Evolutionary conservation across 2,329 filamentous ascomycete genomes (phyloP), one percentile per base, ranked within the genome.

Genomic region (Aspergillus neotritici): DNA sequence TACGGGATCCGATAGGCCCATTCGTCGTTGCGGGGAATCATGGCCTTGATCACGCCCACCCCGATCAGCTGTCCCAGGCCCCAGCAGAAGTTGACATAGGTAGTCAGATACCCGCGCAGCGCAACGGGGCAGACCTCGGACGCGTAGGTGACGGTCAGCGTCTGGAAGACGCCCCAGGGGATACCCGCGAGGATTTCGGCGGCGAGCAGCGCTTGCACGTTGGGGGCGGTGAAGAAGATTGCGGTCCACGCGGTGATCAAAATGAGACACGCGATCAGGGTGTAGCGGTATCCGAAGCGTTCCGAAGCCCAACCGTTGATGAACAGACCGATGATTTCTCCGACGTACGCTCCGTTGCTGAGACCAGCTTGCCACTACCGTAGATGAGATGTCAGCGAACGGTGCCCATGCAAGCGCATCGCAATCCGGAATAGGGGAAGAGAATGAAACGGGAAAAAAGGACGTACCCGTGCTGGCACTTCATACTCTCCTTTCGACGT

Each of bases 1-100:
- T 74, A 77, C 0, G 74, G 74, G 44, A 77, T 75, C 2, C 71
- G 64, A 54, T 75, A 77, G 3, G 73, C 66, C 74, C 74, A 76
- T 49, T 76, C 55, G 42, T 74, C 73, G 2, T 59, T 41, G 17
- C 73, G 62, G 15, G 57, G 54, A 13, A 76, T 51, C 70, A 75
- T 72, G 12, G 66, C 60, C 53, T 68, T 71, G 51, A 77, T 72
- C 13, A 76, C 72, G 10, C 73, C 74, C 37, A 74, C 65, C 25
- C 72, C 73, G 47, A 76, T 73, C 14, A 75, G 53, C 49, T 76
- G 74, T 14, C 74, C 73, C 3, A 76, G 52, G 5, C 69, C 69
- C 67, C 68, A 71, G 52, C 68, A 71, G 46, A 69, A 68, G 40
- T 71, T 71, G 53, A 73, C 66, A 41, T 71, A 72, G 16, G 69